Base-by-base conservation (phyloP, 805 yeast genomes). In the Hanseniaspora hatyaiensis region DNA sequence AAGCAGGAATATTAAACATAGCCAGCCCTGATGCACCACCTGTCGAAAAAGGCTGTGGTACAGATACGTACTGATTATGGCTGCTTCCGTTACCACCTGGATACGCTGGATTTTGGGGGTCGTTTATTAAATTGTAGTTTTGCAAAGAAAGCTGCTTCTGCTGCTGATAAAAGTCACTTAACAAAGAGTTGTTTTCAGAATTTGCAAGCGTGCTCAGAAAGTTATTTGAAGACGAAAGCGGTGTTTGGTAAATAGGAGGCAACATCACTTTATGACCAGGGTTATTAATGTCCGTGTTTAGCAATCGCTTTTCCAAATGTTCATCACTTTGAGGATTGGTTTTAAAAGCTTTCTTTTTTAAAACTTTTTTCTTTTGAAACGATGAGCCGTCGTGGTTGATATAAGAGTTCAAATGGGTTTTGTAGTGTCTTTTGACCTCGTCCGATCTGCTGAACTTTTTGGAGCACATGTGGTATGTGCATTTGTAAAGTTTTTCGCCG, bases 401-500 rank as follows among this genome's bases (percentile, higher is more conserved):
- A 13, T 37, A 37, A 9, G 40, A 37, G 20, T 37, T 78, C 18
- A 75, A 70, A 65, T 86, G 96, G 46, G 82, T 87, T 53, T 94
- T 68, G 42, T 82, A 70, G 64, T 86, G 96, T 54, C 95, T 70
- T 12, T 95, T 86, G 50, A 86, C 71, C 65, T 86, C 95, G 64
- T 87, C 95, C 23, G 80, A 72, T 52, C 95, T 72, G 50, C 82
- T 74, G 59, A 86, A 86, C 52, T 82, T 71, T 63, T 87, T 85
- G 47, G 77, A 63, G 65, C 96, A 86, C n/a, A 84, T 84, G 1
- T 92, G 87, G 55, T 74, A 85, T 16, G 78, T 73, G 64, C 96
- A 86, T 42, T 77, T 78, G 59, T 83, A 92, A 2, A 95, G 95
- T 61, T 85, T 83, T 61, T 86, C 95, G 41, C 96, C 96, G 0